Base-by-base conservation (phyloP, 1,139 yeast species). In the Wickerhamiella infanticola region DNA sequence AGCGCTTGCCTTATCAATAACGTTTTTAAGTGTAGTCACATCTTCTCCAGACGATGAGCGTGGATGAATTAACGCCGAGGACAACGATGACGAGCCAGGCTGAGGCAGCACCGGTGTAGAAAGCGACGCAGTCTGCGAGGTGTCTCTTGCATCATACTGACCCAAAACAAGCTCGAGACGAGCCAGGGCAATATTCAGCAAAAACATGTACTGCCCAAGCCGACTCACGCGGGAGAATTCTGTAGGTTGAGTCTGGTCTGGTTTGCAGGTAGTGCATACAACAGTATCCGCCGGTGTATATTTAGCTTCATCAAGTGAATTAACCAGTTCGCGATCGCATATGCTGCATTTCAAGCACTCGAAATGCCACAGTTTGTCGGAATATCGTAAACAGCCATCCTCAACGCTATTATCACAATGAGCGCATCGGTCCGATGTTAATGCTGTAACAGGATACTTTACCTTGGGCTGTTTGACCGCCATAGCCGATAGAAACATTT, bases 101-200 rank as follows among this genome's bases (percentile, higher is more conserved):
- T 29, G 33, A 29, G 33, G 11, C 33, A 29, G 37, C 7, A 45
- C 42, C 25, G 44, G 47, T 24, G 42, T 53, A 2, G 51, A 41
- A 8, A 51, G 50, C 5, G 53, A 51, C 1, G 51, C 49, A 18
- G 9, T 24, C 33, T 31, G 36, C 7, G 42, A 23, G 29, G 50
- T 49, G 39, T 59, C 60, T 7, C 59, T 46, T 1, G 60, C 55
- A 50, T 69, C 72, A 40, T 53, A 53, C 24, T 67, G 65, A 35
- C 68, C 69, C 74, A 84, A 76, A 0, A 81, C 86, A 24, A 79
- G 72, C 55, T 75, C 77, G 2, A 95, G 80, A 48, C 96, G 71
- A 5, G 81, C 75, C 43, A 86, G 68, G 0, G 97, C 97, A 53
- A 90, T 86, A 56, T 83, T 81, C 53, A 88, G 67, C 44, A 90